Base-by-base conservation (phyloP, 2,329 filamentous ascomycete genomes). In the Harringtonia aguacate region DNA sequence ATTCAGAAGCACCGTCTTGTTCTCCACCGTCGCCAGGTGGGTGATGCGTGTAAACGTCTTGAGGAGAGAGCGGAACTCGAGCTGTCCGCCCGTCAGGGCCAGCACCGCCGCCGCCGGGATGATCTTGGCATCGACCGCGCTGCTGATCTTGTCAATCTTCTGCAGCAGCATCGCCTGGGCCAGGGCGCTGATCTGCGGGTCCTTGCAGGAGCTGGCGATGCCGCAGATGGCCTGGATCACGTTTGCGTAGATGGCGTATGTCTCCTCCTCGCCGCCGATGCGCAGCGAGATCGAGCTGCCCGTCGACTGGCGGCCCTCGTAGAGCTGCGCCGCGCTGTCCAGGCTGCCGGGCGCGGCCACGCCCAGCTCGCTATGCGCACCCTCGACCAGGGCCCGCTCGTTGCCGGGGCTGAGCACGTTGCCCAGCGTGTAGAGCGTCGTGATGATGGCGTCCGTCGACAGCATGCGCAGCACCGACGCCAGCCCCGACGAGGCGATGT, bases 131-230 rank as follows among this genome's bases (percentile, higher is more conserved):
- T 97, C 89, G 3, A 95, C 84, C 5, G 75, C 68, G 47, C 77
- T 72, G 56, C 79, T 92, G 44, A 95, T 79, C 61, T 92, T 90
- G 48, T 84, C 81, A 46, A 97, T 77, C 61, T 98, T 97, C 58
- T 98, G 92, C n/a, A 95, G 66, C 21, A 99, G 77, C 81, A 98
- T 95, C 1, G 88, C 94, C 54, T 95, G 84, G 3, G 89, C 90
- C 42, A 98, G 69, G 6, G 89, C 89, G 8, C 84, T 92, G 43
- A 98, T 94, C 64, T 95, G 95, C 47, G 87, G 81, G 55, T 98
- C 89, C 39, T 83, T 76, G 58, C 82, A 88, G 46, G 77, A 81
- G 20, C 75, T 77, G 1, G 92, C 87, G 58, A 98, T 86, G n/a
- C 81, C 81, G 46, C 94, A 90, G 48, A 98, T 90, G 0, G 90